These are phyloP conservation scores for Breynia disticha DNA, from an alignment of 441 rosid genomes.

Conservation along the genomic window DNA sequence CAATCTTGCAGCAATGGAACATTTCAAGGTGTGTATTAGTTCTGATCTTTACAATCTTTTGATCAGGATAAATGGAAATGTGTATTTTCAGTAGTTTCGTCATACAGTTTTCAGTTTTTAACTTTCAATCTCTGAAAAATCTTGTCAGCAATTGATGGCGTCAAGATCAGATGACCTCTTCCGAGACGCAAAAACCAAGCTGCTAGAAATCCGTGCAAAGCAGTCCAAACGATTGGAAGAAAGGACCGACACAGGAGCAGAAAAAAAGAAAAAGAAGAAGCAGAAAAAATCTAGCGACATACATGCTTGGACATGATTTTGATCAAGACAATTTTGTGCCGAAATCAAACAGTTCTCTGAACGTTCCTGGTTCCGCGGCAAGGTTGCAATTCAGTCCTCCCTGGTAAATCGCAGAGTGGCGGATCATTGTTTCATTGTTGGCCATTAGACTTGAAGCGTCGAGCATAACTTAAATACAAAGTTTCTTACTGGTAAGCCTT, in stretches of 20 bases:
- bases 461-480: too few relatives aligned
- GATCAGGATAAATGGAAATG: too few relatives aligned
- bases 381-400: too few relatives aligned
- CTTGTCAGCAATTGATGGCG: constrained; percentile 82
- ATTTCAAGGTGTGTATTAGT: constrained; percentile 48
- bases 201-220: constrained; percentile 59
- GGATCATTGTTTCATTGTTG: too few relatives aligned
- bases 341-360: too few relatives aligned
- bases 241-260: constrained; percentile 41
- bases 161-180: constrained; percentile 76
- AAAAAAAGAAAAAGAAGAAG: constrained; percentile 56
- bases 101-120: background rate
- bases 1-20: constrained; percentile 95
- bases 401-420: too few relatives aligned
- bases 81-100: background rate
- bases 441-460: too few relatives aligned
- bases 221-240: constrained; percentile 58
- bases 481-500: too few relatives aligned
- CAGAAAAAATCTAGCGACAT: constrained; percentile 48
- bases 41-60: background rate
- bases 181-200: constrained; percentile 61
- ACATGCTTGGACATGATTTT: constrained; percentile 27
- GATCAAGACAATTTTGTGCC: constrained; percentile 1
- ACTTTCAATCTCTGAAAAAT: background rate
- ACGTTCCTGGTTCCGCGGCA: too few relatives aligned